Evolutionary conservation across 306 rosid species (phyloP).

Genomic region (Nissolia schottii): DNA sequence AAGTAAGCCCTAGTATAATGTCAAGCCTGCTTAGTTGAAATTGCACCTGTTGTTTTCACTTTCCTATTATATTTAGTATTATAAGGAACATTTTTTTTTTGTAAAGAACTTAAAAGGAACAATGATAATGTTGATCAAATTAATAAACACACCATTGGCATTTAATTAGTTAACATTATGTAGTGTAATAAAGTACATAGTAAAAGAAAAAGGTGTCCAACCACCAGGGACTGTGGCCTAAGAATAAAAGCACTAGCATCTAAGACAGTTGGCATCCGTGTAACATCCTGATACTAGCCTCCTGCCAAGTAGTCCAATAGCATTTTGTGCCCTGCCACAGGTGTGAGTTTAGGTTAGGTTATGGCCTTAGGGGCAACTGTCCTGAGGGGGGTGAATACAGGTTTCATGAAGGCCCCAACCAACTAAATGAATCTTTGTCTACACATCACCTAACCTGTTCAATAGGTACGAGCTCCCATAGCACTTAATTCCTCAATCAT

Average conservation of each 20-base stretch:
- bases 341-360: not conserved
- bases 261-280: not conserved
- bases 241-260: not conserved
- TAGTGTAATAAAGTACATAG: not conserved
- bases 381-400: constrained; percentile 2
- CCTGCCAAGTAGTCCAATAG: not conserved
- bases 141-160: not conserved
- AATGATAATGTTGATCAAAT: not conserved
- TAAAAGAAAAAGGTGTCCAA: not conserved
- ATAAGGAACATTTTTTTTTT: too few species aligned
- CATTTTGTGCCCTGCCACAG: not conserved
- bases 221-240: not conserved
- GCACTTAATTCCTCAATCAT: not conserved
- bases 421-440: constrained; percentile 8
- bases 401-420: not conserved
- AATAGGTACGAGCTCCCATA: not conserved
- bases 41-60: not conserved
- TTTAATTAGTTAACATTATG: not conserved
- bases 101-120: not conserved
- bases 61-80: not conserved
- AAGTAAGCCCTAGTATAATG: not conserved
- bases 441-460: not conserved
- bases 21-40: not conserved
- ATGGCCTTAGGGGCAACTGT: constrained; percentile 7
- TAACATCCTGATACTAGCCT: not conserved